Base-by-base conservation (phyloP, 306 rosid species). In the Leucaena leucocephala region DNA sequence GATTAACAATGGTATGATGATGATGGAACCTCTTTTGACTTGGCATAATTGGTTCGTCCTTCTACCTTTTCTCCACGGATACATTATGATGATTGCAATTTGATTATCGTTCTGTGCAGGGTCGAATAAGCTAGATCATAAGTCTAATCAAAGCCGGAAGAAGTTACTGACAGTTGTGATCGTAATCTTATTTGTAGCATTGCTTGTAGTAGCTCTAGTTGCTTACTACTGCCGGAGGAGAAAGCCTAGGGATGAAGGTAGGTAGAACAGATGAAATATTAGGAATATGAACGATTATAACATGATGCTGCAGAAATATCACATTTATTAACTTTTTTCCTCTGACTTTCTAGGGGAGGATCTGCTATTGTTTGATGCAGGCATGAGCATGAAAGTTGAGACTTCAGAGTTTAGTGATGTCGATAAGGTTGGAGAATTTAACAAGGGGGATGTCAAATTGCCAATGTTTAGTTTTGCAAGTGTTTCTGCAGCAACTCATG, bases 401-500 rank as follows among this genome's bases (percentile, higher is more conserved):
- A 15, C 7, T 7, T 68, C 49, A 0, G 78, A 72, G 48, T 15
- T 2, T 45, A 0, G 4, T 11, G 65, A 77, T 55, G 66, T 8
- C 8, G 49, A 72, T 4, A 66, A 49, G 49, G 16, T 5, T 48
- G 62, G 14, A 5, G 75, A 50, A 61, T 36, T 82, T 12, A 74
- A 57, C 16, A 65, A 52, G 58, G 68, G 50, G n/a, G 85, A 78
- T 58, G 64, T 58, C 6, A 82, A 78, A 19, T 58, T 85, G 76
- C 88, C 86, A 15, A 71, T 85, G 2, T 85, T 85, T 72, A 85
- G 82, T 82, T 78, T 85, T 27, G 63, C 12, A 7, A 85, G 86
- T n/a, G 86, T 85, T 65, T 72, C 86, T 3, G 44, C 76, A 1
- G 85, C 85, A 15, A 78, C 88, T 11, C 0, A 82, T 78, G 75